Base-by-base conservation (phyloP, 768 basidiomycete species). In the Suillus plorans region DNA sequence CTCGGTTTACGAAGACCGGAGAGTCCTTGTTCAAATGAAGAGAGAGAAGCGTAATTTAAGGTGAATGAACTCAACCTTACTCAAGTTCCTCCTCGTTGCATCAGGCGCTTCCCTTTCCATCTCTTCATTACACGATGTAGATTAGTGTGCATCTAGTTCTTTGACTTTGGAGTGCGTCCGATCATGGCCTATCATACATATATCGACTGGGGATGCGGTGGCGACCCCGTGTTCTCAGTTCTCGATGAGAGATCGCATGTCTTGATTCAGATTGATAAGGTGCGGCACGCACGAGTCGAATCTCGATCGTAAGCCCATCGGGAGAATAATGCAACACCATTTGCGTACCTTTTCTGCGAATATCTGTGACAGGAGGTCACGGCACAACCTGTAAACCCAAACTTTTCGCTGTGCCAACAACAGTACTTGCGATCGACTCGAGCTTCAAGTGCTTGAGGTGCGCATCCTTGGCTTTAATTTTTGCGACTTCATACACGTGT, bases 401-500 rank as follows among this genome's bases (percentile, higher is more conserved):
- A 67, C 89, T 94, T 82, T 82, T 89, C 60, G 95, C 95, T 69
- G 91, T 93, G 59, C 94, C 96, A 69, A 97, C 80, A 68, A 99
- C 83, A 76, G 92, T 92, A 73, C 89, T 89, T 36, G 94, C 90
- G 60, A 99, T 90, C 70, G 88, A 87, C 81, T 97, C 92, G 67
- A 97, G 82, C 67, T 88, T 86, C 68, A 97, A 83, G 73, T 91
- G 91, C 80, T 86, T 91, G 82, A 97, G 80, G 76, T 94, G 90
- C 68, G 90, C 90, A 80, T 99, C 97, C 72, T 84, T 86, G 61
- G 87, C 85, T 82, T 99, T 99, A 77, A 99, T 92, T 84, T 93
- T 97, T 44, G 97, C 94, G 75, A 99, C 97, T 83, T 99, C 97
- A 78, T 95, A 98, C 75, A 99, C 86, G 82, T 98, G 96, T 83